Evolutionary conservation across 225 moss, liverwort and hornwort genomes (phyloP).

Genomic region (Asterella californica): DNA sequence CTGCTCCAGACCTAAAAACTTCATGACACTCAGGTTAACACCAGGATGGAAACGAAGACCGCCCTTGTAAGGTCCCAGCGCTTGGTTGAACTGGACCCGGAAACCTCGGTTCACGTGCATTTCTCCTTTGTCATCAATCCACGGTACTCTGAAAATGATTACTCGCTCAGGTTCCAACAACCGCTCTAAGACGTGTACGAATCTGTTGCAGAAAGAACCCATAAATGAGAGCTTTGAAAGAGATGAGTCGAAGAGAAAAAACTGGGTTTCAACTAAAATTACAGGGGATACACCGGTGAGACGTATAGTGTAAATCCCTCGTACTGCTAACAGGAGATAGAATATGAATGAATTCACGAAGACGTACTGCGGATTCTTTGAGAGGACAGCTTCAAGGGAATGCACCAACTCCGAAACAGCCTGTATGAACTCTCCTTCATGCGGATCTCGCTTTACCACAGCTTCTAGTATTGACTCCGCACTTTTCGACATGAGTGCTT

Average conservation of each 20-base stretch:
- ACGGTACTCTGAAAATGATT: constrained; percentile 96
- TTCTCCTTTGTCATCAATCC: constrained; percentile 99
- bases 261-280: background rate
- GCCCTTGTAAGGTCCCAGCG: constrained; percentile 96
- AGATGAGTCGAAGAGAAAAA: background rate
- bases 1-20: constrained; percentile 98
- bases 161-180: constrained; percentile 97
- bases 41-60: constrained; percentile 95
- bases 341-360: background rate
- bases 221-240: background rate
- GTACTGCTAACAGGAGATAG: background rate
- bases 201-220: constrained; percentile 47
- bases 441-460: constrained; percentile 87
- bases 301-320: background rate
- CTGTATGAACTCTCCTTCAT: constrained; percentile 95
- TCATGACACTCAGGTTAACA: constrained; percentile 93
- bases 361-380: constrained; percentile 92
- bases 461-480: constrained; percentile 62
- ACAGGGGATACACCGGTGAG: background rate
- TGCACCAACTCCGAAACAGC: constrained; percentile 98
- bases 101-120: constrained; percentile 98
- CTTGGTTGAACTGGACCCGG: constrained; percentile 96
- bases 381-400: constrained; percentile 91
- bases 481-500: constrained; percentile 47
- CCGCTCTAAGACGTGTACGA: constrained; percentile 92